These are phyloP conservation scores for Cyberlindnera mississippiensis DNA, from an alignment of 805 yeast species.

Conservation along the genomic window DNA sequence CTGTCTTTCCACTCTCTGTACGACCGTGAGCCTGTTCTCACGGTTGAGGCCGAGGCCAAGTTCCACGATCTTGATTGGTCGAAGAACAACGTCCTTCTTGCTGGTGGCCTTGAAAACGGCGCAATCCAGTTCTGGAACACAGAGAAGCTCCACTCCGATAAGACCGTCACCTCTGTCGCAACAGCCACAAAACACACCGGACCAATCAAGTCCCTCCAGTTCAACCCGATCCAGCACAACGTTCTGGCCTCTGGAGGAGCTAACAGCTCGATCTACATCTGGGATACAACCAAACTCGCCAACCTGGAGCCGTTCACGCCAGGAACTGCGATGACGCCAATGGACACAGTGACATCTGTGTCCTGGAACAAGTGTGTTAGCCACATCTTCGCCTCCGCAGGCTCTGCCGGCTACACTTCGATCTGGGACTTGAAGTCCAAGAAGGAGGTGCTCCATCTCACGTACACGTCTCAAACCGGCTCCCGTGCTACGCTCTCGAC, in stretches of 20 bases:
- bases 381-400: constrained; percentile 89
- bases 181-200: constrained; percentile 59
- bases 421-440: constrained; percentile 91
- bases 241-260: constrained; percentile 83
- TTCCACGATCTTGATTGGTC: constrained; percentile 89
- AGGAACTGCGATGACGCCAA: constrained; percentile 75
- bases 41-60: constrained; percentile 49
- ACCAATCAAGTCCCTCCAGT: constrained; percentile 67
- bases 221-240: constrained; percentile 69
- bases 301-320: constrained; percentile 51
- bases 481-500: constrained; percentile 66
- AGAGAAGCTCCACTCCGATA: constrained; percentile 38
- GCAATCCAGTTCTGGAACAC: constrained; percentile 75
- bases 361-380: constrained; percentile 85
- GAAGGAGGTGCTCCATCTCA: constrained; percentile 83
- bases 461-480: constrained; percentile 51
- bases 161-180: constrained; percentile 47
- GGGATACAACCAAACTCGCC: constrained; percentile 75
- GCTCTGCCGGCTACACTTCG: constrained; percentile 79
- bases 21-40: constrained; percentile 37
- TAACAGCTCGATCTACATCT: constrained; percentile 83
- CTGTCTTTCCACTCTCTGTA: constrained; percentile 74
- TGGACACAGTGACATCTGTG: constrained; percentile 74
- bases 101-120: constrained; percentile 89
- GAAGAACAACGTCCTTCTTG: constrained; percentile 57